Base-by-base conservation (phyloP, 148 eudicot genomes). In the Persicaria tinctoria region DNA sequence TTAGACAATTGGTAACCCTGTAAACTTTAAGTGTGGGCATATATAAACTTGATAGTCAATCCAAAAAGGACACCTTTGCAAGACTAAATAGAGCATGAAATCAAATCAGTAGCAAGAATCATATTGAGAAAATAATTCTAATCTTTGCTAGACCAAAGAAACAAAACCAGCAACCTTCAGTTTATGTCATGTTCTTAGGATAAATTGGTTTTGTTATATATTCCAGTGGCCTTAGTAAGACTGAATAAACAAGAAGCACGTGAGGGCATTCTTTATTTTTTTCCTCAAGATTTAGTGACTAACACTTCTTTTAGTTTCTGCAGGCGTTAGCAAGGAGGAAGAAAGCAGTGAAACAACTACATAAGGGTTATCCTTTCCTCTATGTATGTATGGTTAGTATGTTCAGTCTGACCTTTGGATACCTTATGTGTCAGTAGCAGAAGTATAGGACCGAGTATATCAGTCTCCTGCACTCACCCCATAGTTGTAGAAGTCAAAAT, bases 351-450 rank as follows among this genome's bases (percentile, higher is more conserved):
- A 83, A 78, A 77, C 66, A 63, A 13, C 81, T 83, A 55, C 84
- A 83, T 56, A 75, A 79, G 11, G 88, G 88, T 4, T 86, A 86
- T 51, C 92, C 92, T 64, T 73, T 88, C 11, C 76, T 84, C 63
- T 88, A 78, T 76, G 86, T 86, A 23, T 85, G 85, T 70, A 80
- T 83, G 87, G 88, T 87, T 57, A 86, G 87, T 0, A 56, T 85
- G 32, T 78, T 86, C 64, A 75, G 87, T 76, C 72, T 83, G 70
- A 48, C 84, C 60, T 51, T 82, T 12, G 90, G 93, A 68, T 84
- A 82, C 75, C 53, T 75, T 71, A 57, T 87, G 78, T 83, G 78
- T 45, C 57, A 4, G 55, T 79, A 69, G 76, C 56, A 53, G 56
- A 53, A 53, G 23, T 23, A 23, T 23, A 23, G 23, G 23, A 23